Base-by-base conservation (phyloP, 208 protist genomes). In the Spongospora subterranea region DNA sequence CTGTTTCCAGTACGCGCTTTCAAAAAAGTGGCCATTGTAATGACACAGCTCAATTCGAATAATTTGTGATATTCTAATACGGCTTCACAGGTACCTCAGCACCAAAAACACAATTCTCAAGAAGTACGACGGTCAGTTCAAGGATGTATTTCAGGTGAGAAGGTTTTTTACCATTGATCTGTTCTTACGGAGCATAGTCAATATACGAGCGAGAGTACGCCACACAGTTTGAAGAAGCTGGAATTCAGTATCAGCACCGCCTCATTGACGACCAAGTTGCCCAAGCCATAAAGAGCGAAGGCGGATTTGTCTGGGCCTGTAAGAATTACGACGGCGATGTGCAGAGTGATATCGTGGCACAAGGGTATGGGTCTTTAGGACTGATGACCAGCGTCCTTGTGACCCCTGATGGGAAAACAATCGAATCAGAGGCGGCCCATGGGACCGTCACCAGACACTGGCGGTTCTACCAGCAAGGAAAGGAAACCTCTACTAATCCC, bases 241-340 rank as follows among this genome's bases (percentile, higher is more conserved):
- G 95, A 40, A 95, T 98, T 89, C 95, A 94, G 91, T 99, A 98
- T 94, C 94, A 96, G 88, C 98, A 99, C 92, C 96, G 97, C 88
- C 96, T 99, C 13, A 99, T 99, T 76, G 98, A 99, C 93, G 98
- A 99, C 93, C 97, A 98, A 95, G 98, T 99, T 64, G 98, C 98
- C 60, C 96, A 98, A 93, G 95, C 96, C 93, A 94, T 98, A 40
- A 98, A 94, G 82, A 89, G 82, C 32, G 66, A 93, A 1, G 95
- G 95, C 53, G 95, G 97, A 45, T 98, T 98, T 91, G 97, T 99
- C 46, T 98, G 97, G 97, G 98, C 98, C 13, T 99, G 98, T 94
- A 99, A 99, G 95, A 99, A 99, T 95, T 99, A 99, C 94, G 98
- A 99, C 92, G 98, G 98, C 41, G 98, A 99, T 93, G 98, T 99